Evolutionary conservation across 768 basidiomycete species (phyloP).

Genomic region (Neoboletus subvelutipes): DNA sequence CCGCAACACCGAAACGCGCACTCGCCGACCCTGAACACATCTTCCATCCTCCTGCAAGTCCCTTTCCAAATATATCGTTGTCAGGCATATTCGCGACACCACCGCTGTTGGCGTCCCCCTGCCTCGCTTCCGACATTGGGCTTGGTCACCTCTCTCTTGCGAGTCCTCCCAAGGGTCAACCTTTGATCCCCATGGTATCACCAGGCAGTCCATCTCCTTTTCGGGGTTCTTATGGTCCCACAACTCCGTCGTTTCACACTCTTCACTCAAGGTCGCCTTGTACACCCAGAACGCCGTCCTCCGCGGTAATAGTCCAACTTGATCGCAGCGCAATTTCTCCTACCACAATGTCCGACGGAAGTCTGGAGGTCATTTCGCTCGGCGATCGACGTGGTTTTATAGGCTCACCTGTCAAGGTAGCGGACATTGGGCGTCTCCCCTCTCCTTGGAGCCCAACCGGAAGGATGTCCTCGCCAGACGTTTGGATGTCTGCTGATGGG

Average conservation of each 20-base stretch:
- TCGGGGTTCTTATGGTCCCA: not conserved
- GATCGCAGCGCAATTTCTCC: conserved; percentile 26
- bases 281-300: conserved; percentile 14
- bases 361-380: conserved; percentile 24
- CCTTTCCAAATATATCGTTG: conserved; percentile 21
- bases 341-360: conserved; percentile 25
- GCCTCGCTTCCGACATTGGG: not conserved
- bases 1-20: conserved; percentile 1
- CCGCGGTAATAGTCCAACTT: conserved; percentile 15
- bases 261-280: conserved; percentile 4
- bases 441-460: conserved; percentile 33
- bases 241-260: conserved; percentile 5
- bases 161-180: not conserved
- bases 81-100: conserved; percentile 18
- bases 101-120: not conserved
- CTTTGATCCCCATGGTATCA: not conserved
- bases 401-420: conserved; percentile 5
- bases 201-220: conserved; percentile 9
- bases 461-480: not conserved
- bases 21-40: not conserved
- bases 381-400: conserved; percentile 10
- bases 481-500: conserved; percentile 29
- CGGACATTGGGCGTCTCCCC: conserved; percentile 16
- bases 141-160: not conserved
- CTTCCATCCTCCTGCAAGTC: conserved; percentile 16